Evolutionary conservation across 208 protist genomes (phyloP), one percentile per base, ranked within the genome.

Genomic region (Crithidia sp.): DNA sequence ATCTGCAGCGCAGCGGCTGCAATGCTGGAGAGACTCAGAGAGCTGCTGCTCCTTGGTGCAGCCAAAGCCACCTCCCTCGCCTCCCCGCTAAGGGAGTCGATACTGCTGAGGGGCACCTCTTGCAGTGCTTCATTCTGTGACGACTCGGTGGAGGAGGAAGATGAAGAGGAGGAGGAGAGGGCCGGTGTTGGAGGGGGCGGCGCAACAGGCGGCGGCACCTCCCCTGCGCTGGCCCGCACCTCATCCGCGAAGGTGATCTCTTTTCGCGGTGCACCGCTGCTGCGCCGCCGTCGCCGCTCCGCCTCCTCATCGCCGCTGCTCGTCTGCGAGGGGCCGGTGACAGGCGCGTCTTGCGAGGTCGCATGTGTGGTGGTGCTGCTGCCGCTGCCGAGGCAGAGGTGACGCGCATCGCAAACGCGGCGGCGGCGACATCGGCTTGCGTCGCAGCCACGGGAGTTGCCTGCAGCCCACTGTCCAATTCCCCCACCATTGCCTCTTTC

Each of bases 161-260:
- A 0, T 7, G 60, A n/a, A 39, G 5, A 3, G 39, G 39, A 37
- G 40, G 40, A 43, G 4, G 39, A n/a, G 28, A 9, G 5, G 16
- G 6, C 16, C 2, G 14, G 50, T 7, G 14, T 2, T 0, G 14
- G 28, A 28, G 28, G 28, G 28, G 28, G 28, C 28, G 28, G 28
- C 28, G 28, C 28, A 28, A 28, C 28, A 28, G 28, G 28, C 28
- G 28, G 28, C 4, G 28, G 49, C 49, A 40, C 3, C 16, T 37
- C 14, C 40, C 13, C 28, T 4, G 16, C 37, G 10, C n/a, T 16
- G 2, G 40, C 52, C 5, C 5, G 52, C 64, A 78, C 62, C 2
- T 78, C 61, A 14, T 59, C 60, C 36, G 74, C 66, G 49, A 79
- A 79, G 39, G 74, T 74, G 54, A 79, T 74, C 56, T 53, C 74